A percentile compares a stretch with the other conserved stretches of the same genome.
Evolutionary conservation across 2,329 filamentous ascomycete species (phyloP).

Genomic region (Podosphaera xanthii): DNA sequence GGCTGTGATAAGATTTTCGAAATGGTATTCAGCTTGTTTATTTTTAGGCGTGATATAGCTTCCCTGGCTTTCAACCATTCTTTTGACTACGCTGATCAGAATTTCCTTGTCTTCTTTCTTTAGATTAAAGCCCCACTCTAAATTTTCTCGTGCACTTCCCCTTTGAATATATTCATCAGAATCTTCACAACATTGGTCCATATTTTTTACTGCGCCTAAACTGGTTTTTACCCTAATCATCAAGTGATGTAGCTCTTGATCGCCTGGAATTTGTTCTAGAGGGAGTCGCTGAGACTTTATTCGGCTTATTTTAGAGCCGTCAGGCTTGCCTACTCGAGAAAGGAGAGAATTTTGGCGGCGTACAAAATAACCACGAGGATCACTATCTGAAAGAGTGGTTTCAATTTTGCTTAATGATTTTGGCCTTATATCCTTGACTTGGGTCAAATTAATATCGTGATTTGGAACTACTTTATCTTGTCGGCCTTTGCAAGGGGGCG

Average conservation of each 20-base stretch:
- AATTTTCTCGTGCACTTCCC: not conserved
- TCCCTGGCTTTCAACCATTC: not conserved
- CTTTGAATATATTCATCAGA: not conserved
- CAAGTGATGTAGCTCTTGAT: conserved; percentile 8
- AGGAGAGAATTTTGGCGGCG: conserved; percentile 10
- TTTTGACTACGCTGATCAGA: not conserved
- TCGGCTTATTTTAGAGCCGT: conserved; percentile 5
- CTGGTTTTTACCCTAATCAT: conserved; percentile 5
- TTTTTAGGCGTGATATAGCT: not conserved
- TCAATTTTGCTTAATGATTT: conserved; percentile 2
- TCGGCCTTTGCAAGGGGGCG: conserved; percentile 14
- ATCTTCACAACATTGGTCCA: not conserved
- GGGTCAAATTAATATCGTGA: not conserved
- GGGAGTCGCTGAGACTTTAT: conserved; percentile 1
- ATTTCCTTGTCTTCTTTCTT: not conserved
- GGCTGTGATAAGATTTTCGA: not conserved
- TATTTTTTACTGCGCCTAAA: not conserved
- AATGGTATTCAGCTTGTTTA: not conserved
- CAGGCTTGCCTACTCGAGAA: conserved; percentile 2
- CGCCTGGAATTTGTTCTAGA: conserved; percentile 6
- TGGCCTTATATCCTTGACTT: not conserved
- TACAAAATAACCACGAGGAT: conserved; percentile 16
- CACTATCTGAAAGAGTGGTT: conserved; percentile 11
- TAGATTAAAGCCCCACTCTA: not conserved
- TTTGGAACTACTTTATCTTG: conserved; percentile 12